Evolutionary conservation across 257 asterid genomes (phyloP), one percentile per base, ranked within the genome.

Genomic region (Mitragyna speciosa): DNA sequence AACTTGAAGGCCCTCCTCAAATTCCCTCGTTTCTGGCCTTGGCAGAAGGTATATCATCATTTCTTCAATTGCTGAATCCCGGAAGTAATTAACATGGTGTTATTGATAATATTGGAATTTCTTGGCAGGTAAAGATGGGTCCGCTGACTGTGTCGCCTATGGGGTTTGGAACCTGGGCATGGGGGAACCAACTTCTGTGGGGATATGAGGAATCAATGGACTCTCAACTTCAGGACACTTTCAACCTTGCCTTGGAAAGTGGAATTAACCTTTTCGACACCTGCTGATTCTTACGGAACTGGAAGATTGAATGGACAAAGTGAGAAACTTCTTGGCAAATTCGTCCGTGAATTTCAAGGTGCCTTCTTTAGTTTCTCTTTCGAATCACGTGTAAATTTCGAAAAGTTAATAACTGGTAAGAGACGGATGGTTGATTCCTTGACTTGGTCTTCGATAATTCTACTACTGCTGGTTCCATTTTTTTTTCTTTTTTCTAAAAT

Each of bases 141-240:
- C 88, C 96, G 9, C 28, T 92, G 77, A 88, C 87, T 22, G 98
- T 93, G 72, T 95, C 99, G 48, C 99, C 98, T 9, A 95, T 95
- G 97, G 99, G 99, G 54, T 92, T 95, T 79, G 99, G 99, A 79
- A 95, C 99, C 10, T 95, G 99, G 99, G 97, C 99, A 9, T 95
- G 98, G 99, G 99, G 99, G 45, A 95, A 95, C 79, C 93, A 95
- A 86, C 84, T 95, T 75, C 84, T 95, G n/a, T 95, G 99, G 98
- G 98, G 97, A 47, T 93, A 95, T 83, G 87, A 90, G 76, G 94
- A 95, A 86, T 91, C 97, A 58, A 95, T 95, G 98, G 98, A 95
- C 79, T 20, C 39, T 72, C 94, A 95, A 85, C 97, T 95, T 84
- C 99, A 92, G 86, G 91, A 85, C 84, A 81, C 88, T 83, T 95